Evolutionary conservation across 1,139 yeast species (phyloP).

Genomic region (Blastobotrys persicus): DNA sequence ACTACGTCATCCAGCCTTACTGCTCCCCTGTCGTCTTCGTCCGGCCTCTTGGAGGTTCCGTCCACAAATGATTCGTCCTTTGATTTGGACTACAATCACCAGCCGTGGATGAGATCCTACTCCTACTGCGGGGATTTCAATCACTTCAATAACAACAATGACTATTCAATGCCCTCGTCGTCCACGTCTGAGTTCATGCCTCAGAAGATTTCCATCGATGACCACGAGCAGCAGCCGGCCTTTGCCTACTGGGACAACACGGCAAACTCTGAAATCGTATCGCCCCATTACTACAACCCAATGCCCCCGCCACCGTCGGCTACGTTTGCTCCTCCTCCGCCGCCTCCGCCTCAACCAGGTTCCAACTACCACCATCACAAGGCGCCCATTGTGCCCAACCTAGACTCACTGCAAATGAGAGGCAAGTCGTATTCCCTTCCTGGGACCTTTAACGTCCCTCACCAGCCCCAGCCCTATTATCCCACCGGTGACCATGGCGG

Average conservation of each 20-base stretch:
- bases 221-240: constrained; percentile 14
- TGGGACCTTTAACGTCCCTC: constrained; percentile 23
- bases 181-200: constrained; percentile 6
- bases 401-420: constrained; percentile 19
- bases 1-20: constrained; percentile 1
- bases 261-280: constrained; percentile 26
- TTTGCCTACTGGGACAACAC: constrained; percentile 29
- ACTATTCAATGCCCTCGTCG: constrained; percentile 2
- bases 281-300: constrained; percentile 23
- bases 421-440: constrained; percentile 28
- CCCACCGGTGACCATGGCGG: constrained; percentile 11
- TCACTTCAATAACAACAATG: constrained; percentile 10
- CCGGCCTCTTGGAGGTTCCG: constrained; percentile 9
- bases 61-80: constrained; percentile 4
- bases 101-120: constrained; percentile 9
- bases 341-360: constrained; percentile 9
- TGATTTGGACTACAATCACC: constrained; percentile 4
- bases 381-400: constrained; percentile 14
- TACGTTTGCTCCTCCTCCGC: constrained; percentile 9
- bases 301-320: constrained; percentile 11
- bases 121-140: constrained; percentile 9
- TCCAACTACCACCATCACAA: constrained; percentile 5
- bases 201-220: constrained; percentile 9
- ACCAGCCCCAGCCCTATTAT: constrained; percentile 17
- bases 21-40: constrained; percentile 6